Evolutionary conservation across 2,329 filamentous ascomycete genomes (phyloP), one percentile per base, ranked within the genome.

Genomic region (Colletotrichum camelliae): DNA sequence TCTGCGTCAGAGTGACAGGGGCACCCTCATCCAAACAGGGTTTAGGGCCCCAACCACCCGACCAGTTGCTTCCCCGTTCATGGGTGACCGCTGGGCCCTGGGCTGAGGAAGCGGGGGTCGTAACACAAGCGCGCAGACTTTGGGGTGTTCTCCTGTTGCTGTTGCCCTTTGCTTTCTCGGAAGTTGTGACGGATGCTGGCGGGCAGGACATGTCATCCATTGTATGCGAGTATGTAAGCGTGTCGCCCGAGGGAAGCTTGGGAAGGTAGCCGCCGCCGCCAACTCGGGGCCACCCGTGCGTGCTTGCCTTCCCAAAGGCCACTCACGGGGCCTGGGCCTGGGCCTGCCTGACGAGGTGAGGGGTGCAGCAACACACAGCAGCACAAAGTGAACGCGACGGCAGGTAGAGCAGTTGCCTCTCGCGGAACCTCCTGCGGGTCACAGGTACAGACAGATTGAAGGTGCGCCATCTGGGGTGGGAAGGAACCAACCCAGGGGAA

Each of bases 31-130:
- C 52, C 55, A 12, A 9, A 62, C 73, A 68, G 73, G 73, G 64
- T 68, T 73, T 60, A 68, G 24, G 70, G 43, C 35, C 69, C 69
- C 68, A 67, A 58, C 62, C 72, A 72, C 62, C 35, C 61, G 61
- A 58, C 29, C 48, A 52, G 43, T 39, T 67, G 48, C 68, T 64
- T 52, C 69, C 64, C 69, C 33, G 27, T 43, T 21, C 69, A 64
- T 67, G 68, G 72, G 27, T 74, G 37, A 74, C 55, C 61, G 72
- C 68, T 72, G 58, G 21, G 43, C 48, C 21, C 55, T 33, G 35
- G 57, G 67, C 57, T 43, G 57, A 69, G 48, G 27, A 61, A 62
- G 67, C 67, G 67, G 67, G 67, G 55, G 67, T 70, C 33, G 31
- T 29, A 31, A 31, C 18, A 37, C 21, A 24, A 65, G 61, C 61